Evolutionary conservation across 208 protist species (phyloP), one percentile per base, ranked within the genome.

Genomic region (Acanthamoeba polyphaga): DNA sequence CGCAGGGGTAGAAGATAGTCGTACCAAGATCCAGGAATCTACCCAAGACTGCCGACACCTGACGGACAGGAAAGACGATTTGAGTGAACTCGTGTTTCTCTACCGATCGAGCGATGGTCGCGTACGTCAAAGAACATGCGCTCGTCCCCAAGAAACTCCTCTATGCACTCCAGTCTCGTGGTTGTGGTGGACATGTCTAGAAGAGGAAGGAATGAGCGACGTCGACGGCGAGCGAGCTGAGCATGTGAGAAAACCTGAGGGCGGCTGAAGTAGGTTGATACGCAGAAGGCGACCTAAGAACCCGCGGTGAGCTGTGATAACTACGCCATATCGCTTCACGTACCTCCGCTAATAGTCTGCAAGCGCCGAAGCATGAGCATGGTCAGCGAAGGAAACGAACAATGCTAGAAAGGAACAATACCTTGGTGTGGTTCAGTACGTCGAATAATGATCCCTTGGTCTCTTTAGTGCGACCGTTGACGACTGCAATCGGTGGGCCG

Each of bases 71-170:
- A 32, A 32, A 5, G 7, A 64, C 6, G 49, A 60, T 27, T 10
- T 29, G 29, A 82, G 13, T 9, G 9, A 10, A 34, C 74, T 58
- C 53, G 9, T 58, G 10, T 58, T 1, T 58, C 15, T 15, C 29
- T 6, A 34, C 12, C 7, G 15, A 9, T 17, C 29, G 3, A 3
- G 49, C 3, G 38, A 60, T 22, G 12, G 38, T 6, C 19, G 80
- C 80, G 49, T 74, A 92, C 85, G 19, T 92, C 64, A 55, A 92
- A 92, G n/a, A 74, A 92, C 85, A 92, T 92, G 17, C 49, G 15
- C 38, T 92, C 85, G 34, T 92, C 64, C 2, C 27, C 60, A 7
- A 92, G 34, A 15, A 92, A 74, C 85, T 92, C 85, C 32, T 92
- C 85, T 22, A 92, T 55, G 85, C 85, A 92, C 6, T 92, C 85